Conservation (phyloP, 192 early-diverging fungal species). For the Umbelopsis sp. region DNA sequence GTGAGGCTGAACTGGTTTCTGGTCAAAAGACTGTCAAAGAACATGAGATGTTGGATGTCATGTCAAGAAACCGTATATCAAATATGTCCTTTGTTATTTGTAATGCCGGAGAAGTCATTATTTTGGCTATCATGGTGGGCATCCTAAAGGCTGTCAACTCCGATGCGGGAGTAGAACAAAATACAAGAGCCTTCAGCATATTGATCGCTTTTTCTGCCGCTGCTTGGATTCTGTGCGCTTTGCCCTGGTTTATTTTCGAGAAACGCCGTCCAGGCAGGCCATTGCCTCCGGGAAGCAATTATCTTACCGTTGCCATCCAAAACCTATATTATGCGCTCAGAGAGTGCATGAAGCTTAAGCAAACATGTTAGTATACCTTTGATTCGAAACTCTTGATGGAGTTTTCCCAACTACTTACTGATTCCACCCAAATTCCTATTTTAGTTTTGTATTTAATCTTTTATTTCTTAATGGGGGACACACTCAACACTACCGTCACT, state of each 20-base stretch:
- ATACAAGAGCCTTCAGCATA: conserved; percentile 18
- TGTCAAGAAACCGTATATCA: conserved; percentile 19
- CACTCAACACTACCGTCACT: conserved; percentile 12
- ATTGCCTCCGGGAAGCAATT: conserved; percentile 1
- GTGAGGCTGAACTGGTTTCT: neutral
- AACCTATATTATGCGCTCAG: conserved; percentile 5
- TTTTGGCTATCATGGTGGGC: conserved; percentile 21
- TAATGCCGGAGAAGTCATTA: conserved; percentile 19
- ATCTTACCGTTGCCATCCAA: neutral
- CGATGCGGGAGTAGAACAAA: conserved; percentile 16
- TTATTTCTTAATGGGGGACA: conserved; percentile 21
- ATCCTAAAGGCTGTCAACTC: conserved; percentile 13
- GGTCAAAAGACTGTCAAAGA: conserved; percentile 11
- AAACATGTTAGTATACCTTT: conserved; percentile 6
- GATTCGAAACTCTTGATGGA: neutral
- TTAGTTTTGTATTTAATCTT: conserved; percentile 14
- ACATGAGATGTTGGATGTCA: conserved; percentile 5
- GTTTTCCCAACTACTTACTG: neutral
- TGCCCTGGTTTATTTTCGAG: conserved; percentile 16
- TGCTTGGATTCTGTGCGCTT: conserved; percentile 11
- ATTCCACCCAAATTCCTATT: neutral
- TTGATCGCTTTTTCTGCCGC: conserved; percentile 22
- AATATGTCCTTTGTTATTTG: conserved; percentile 22
- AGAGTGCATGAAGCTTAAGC: conserved; percentile 21
- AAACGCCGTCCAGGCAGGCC: neutral